Evolutionary conservation across 768 basidiomycete genomes (phyloP).

Genomic region (Paxillus involutus): DNA sequence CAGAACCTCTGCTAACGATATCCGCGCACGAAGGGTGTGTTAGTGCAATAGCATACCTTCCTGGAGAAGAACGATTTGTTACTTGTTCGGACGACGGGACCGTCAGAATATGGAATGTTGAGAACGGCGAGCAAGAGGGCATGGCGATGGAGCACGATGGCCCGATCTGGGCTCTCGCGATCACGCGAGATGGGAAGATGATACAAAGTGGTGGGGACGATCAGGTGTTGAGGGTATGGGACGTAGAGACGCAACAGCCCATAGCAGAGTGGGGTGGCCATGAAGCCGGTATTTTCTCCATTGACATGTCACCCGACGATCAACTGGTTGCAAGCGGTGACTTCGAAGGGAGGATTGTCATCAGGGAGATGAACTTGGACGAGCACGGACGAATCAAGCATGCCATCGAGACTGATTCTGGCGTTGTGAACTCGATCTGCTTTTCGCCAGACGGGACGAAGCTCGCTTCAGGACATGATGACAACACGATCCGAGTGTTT

Average conservation of each 20-base stretch:
- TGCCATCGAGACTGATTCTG: too few relatives aligned
- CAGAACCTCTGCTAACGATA: neutral
- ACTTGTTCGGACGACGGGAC: too few relatives aligned
- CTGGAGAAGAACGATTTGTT: conserved; percentile 1
- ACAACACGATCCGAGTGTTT: too few relatives aligned
- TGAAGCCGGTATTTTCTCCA: neutral
- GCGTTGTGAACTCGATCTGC: too few relatives aligned
- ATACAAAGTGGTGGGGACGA: neutral
- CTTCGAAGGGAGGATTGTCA: too few relatives aligned
- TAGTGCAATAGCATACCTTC: neutral
- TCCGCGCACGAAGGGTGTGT: neutral
- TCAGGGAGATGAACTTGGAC: too few relatives aligned
- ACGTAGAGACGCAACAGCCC: neutral
- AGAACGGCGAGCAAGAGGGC: conserved; percentile 6
- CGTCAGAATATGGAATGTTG: too few relatives aligned
- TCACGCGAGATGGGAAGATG: neutral
- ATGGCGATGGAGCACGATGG: neutral
- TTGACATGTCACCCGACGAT: conserved; percentile 5
- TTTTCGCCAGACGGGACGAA: too few relatives aligned
- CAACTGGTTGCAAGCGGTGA: neutral
- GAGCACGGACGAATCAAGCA: too few relatives aligned
- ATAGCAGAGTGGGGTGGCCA: neutral
- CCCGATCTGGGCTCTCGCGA: neutral
- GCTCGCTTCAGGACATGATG: too few relatives aligned
- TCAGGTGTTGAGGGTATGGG: conserved; percentile 1